phyloP scores from a whole-genome alignment of 2,329 filamentous ascomycete genomes.

The Aspergillus sp. region DNA sequence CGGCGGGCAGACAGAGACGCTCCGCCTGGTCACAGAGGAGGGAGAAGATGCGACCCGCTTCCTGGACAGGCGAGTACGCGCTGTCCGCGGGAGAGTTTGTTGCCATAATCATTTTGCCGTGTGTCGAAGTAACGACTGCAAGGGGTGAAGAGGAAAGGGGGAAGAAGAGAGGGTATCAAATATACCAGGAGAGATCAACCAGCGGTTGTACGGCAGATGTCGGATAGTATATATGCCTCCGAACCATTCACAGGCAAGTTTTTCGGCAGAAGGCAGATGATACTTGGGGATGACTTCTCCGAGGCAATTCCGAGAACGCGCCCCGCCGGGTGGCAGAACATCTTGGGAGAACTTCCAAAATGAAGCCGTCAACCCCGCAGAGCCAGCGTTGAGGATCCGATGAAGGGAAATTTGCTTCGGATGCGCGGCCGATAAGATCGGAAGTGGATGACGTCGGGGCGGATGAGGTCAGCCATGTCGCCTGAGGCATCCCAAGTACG shows the following conservation, averaged over 20 bases:
- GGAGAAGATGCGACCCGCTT: conserved; percentile 37
- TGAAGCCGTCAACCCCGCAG: conserved; percentile 7
- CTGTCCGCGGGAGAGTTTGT: conserved; percentile 9
- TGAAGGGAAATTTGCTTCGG: conserved; percentile 10
- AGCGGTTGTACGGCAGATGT: neutral
- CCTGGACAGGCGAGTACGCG: conserved; percentile 33
- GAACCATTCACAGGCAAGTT: neutral
- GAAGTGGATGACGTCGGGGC: conserved; percentile 9
- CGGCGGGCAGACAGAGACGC: conserved; percentile 29
- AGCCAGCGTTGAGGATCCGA: conserved; percentile 4
- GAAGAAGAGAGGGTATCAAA: neutral
- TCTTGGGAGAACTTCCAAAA: neutral
- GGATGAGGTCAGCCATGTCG: neutral
- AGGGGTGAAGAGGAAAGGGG: neutral
- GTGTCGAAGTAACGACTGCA: neutral
- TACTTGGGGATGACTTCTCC: conserved; percentile 6
- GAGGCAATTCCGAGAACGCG: conserved; percentile 14
- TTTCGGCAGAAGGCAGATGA: neutral
- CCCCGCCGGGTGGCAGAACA: conserved; percentile 13
- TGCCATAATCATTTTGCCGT: conserved; percentile 14
- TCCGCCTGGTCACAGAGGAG: conserved; percentile 35
- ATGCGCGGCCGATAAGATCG: conserved; percentile 18
- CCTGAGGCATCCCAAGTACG: neutral
- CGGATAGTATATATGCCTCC: neutral
- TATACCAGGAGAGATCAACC: neutral